Evolutionary conservation across 1,284 basidiomycete species (phyloP), one percentile per base, ranked within the genome.

Genomic region (Vanrija sp.): DNA sequence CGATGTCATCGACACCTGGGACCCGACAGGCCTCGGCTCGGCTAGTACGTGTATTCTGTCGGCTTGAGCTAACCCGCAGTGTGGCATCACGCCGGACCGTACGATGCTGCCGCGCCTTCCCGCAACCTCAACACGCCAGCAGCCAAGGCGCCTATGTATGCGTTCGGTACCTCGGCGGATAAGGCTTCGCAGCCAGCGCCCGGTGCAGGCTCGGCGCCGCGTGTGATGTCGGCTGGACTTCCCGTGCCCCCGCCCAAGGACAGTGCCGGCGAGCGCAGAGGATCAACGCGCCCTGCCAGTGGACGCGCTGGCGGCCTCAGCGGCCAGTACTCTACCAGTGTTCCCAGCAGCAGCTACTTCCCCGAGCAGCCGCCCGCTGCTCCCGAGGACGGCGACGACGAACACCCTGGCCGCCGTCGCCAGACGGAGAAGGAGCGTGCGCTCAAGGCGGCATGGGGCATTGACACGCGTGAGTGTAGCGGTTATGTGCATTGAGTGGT

Each of bases 1-100:
- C 16, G 75, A 77, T 59, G 70, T 77, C 14, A 75, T 77, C 38
- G 75, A 77, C 65, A 67, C 66, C 7, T 77, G 74, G 75, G 75
- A 77, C 63, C 74, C 73, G 7, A 74, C 75, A 3, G 75, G 75
- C 34, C 53, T 77, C 16, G 75, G 75, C 6, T 67, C 57, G 57
- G 72, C 72, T 6, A 71, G 73, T 75, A 60, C 69, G 73, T 69
- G 2, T 19, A 26, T 18, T 25, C 15, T 3, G 19, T 8, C 18
- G 34, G 19, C 10, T 18, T 38, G 10, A 15, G 45, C 52, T 64
- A 49, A 52, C 59, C 14, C 21, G 15, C 58, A 74, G 71, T 75
- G 72, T 75, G 73, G 73, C 73, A 75, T 66, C 73, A 74, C 54
- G 64, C 73, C 26, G 75, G 75, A 19, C 75, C 75, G 15, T 77